Percentiles rank a stretch among this genome's conserved stretches.
phyloP scores from a whole-genome alignment of 805 yeast genomes.

The Wickerhamomyces queroliae region DNA sequence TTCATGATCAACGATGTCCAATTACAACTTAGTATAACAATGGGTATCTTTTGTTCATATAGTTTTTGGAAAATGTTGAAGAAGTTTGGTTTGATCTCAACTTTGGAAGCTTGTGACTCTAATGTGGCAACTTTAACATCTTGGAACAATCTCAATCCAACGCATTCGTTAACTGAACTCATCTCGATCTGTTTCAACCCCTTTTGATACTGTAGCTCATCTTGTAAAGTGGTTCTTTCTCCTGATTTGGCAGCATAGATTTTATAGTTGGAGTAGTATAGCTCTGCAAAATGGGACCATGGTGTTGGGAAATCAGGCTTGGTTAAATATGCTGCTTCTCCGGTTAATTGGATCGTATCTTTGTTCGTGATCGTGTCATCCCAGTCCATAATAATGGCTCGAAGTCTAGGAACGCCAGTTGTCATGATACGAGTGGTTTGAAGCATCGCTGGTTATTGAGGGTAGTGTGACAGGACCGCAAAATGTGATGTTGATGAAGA shows the following conservation, averaged over 20 bases:
- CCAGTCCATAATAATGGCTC: conserved; percentile 48
- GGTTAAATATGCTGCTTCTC: conserved; percentile 37
- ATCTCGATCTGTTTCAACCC: conserved; percentile 41
- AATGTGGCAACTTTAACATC: conserved; percentile 32
- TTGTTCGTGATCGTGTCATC: conserved; percentile 56
- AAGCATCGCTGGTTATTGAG: neutral
- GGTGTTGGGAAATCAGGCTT: conserved; percentile 32
- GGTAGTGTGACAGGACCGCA: neutral
- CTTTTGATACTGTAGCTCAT: conserved; percentile 40
- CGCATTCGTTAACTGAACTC: conserved; percentile 40
- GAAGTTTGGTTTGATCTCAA: conserved; percentile 31
- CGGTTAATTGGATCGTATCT: conserved; percentile 51
- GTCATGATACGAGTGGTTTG: no score
- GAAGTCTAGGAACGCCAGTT: conserved; percentile 11
- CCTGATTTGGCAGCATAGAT: conserved; percentile 27
- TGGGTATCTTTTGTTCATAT: conserved; percentile 23
- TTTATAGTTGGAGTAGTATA: conserved; percentile 34
- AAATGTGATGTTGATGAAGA: no score
- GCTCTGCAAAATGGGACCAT: conserved; percentile 37
- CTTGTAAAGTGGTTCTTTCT: conserved; percentile 25
- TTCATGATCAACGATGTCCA: conserved; percentile 51
- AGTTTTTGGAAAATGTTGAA: conserved; percentile 15
- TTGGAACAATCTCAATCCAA: conserved; percentile 31
- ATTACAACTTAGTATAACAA: conserved; percentile 50
- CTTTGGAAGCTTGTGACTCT: conserved; percentile 27